Base-by-base conservation (phyloP, 2,329 filamentous ascomycete genomes). In the Acrocalymma vagum region DNA sequence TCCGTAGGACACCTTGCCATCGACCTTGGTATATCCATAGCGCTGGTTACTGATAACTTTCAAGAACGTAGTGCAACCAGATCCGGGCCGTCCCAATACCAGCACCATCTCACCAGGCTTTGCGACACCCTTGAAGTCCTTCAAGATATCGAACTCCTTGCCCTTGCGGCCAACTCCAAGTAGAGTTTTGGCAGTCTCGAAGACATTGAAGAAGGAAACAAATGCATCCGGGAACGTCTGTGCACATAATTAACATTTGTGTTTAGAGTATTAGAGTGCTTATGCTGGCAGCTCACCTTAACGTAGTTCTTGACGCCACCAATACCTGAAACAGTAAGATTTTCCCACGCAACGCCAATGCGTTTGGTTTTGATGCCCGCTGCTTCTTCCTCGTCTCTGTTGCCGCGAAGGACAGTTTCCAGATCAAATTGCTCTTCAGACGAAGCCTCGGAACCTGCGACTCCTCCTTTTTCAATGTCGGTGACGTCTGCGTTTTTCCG, bases 71-170 rank as follows among this genome's bases (percentile, higher is more conserved):
- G 78, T 80, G 51, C 78, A 81, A 24, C 79, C 78, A 22, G 70
- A 72, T 0, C 89, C 89, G 0, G 90, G 90, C 48, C 85, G 81
- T 15, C 90, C 90, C 6, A 95, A 76, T 0, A 95, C 90, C 2
- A 95, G 76, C 0, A 93, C 81, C 90, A 96, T 95, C 75, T 96
- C 91, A 1, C 91, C 92, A 0, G 90, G 88, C 39, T 67, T 69
- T 5, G 60, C 58, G 6, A 77, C 69, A 31, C 74, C 87, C 35
- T 77, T 78, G 72, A 92, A 94, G 51, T 81, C 76, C 47, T 89
- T 79, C 16, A 95, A 72, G 29, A 95, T 85, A 5, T 89, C 85
- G 26, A 85, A 81, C 63, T 95, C 87, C 21, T 75, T 76, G 2
- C 85, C 85, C 65, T 88, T 88, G 41, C 81, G 82, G 1, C 84